Conservation (phyloP, 257 asterid genomes). For the Ophiorrhiza pumila region DNA sequence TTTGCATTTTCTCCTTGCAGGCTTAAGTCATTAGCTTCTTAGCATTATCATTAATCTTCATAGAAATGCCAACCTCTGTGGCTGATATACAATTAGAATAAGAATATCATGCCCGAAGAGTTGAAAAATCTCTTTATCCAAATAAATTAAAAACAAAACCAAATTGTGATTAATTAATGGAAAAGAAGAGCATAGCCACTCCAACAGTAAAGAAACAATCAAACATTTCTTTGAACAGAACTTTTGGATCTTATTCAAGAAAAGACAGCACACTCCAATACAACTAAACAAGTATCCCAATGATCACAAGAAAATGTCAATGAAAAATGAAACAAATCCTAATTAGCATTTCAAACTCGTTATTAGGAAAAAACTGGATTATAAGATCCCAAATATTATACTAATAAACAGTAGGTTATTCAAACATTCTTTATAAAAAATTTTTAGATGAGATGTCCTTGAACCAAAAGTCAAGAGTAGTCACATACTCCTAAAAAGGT, state of each 20-base stretch:
- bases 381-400: neutral
- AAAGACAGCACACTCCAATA: neutral
- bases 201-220: neutral
- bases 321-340: neutral
- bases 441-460: neutral
- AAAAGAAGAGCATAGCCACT: neutral
- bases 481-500: constrained; percentile 80
- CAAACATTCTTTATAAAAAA: neutral
- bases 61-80: too few relatives aligned
- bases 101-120: too few relatives aligned
- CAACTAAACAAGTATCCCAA: neutral
- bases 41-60: too few relatives aligned
- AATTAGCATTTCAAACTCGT: neutral
- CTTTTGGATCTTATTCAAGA: neutral
- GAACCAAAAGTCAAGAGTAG: constrained; percentile 19
- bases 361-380: neutral
- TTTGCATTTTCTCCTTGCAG: too few relatives aligned
- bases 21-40: too few relatives aligned
- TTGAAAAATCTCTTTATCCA: too few relatives aligned
- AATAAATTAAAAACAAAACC: neutral
- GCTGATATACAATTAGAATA: too few relatives aligned
- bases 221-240: neutral
- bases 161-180: neutral
- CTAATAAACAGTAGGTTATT: neutral
- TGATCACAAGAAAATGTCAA: neutral